Evolutionary conservation across 164 flowering plant genomes (phyloP), one percentile per base, ranked within the genome.

Genomic region (Malania oleifera): DNA sequence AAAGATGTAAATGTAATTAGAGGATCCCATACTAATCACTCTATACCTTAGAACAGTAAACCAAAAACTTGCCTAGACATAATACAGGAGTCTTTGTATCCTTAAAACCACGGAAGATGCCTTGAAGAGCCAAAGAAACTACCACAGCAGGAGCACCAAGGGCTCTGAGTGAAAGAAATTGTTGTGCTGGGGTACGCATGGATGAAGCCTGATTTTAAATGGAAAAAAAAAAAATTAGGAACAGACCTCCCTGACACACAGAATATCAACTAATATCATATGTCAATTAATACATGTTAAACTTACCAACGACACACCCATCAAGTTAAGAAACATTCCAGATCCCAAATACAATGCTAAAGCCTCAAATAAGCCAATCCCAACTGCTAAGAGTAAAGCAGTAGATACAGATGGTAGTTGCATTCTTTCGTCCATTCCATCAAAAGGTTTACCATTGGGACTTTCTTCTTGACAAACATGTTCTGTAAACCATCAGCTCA

Each of bases 111-210:
- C 93, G 89, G 63, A 89, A 82, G 61, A 89, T 66, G 46, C 96
- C 98, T 75, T 87, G 91, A 63, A 89, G 82, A 56, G 98, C 91
- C 77, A 89, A 73, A 59, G 93, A 87, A 57, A 84, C 70, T 12
- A 89, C 98, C 67, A 80, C 79, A 35, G 98, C 98, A 59, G 98
- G 98, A 67, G 98, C 86, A 68, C 96, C 98, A 60, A 92, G 65
- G 20, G 95, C 87, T 71, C 96, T 79, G 15, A 90, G 74, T 22
- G 78, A 56, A 60, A 95, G 90, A 80, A 95, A 85, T 28, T 48
- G 64, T 60, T 82, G 71, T 46, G 99, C 89, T 50, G 84, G 82
- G 67, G 48, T 53, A 18, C 76, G 82, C 96, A 88, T 88, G 25
- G 92, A 59, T 44, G 96, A 88, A 63, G 65, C 84, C 99, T 93